phyloP scores from a whole-genome alignment of 2,329 filamentous ascomycete genomes.

The Cytospora piceicola region DNA sequence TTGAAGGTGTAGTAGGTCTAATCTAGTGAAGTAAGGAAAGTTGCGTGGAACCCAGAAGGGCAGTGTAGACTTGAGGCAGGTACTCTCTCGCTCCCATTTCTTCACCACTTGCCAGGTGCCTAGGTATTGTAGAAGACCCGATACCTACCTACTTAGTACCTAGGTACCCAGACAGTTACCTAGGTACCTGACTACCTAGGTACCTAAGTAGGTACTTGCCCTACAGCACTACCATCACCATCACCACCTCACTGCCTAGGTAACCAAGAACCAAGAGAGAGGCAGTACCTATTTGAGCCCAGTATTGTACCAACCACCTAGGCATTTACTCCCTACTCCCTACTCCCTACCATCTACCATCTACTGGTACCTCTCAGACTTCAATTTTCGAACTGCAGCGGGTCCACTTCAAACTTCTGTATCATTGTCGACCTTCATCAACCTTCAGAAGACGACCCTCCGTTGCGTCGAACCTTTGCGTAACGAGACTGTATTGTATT shows the following conservation, averaged over 20 bases:
- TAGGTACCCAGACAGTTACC: neutral
- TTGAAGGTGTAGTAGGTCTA: neutral
- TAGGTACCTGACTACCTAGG: neutral
- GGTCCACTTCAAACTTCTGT: neutral
- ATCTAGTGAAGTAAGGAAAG: neutral
- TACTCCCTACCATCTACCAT: neutral
- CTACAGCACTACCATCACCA: neutral
- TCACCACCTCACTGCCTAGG: neutral
- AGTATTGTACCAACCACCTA: neutral
- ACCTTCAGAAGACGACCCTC: neutral
- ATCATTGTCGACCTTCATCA: neutral
- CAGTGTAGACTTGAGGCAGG: neutral
- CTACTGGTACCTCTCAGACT: neutral
- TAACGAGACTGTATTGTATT: neutral
- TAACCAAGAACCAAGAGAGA: neutral
- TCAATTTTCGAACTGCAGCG: neutral
- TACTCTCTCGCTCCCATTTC: neutral
- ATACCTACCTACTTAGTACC: neutral
- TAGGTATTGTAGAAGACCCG: neutral
- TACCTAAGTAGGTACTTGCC: no score
- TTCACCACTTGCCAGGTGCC: neutral
- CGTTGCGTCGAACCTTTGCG: neutral
- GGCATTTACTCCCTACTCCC: no score
- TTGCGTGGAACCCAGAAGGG: neutral
- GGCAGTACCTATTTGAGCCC: neutral